Conservation (phyloP, 768 basidiomycete species). For the Daedaleopsis sinensis region DNA sequence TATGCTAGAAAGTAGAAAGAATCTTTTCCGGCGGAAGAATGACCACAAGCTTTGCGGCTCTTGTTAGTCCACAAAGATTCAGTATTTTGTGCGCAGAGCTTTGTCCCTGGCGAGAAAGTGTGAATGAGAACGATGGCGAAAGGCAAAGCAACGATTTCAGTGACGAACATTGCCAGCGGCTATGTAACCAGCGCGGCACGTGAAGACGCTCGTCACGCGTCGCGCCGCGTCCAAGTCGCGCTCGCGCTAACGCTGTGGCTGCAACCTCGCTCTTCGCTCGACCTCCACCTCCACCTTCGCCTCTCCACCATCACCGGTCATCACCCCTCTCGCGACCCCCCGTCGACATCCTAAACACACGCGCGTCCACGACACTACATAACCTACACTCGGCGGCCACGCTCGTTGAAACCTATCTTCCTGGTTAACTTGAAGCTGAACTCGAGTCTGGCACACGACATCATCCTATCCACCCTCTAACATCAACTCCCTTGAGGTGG, state of each 20-base stretch:
- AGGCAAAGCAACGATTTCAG: not conserved
- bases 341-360: not conserved
- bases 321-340: not conserved
- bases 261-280: not conserved
- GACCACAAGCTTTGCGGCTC: too few relatives aligned
- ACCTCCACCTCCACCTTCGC: not conserved
- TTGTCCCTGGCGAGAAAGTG: too few relatives aligned
- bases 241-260: slow-evolving; percentile 10
- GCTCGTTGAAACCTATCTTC: not conserved
- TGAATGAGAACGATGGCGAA: not conserved
- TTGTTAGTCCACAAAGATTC: too few relatives aligned
- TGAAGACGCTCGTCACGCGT: not conserved
- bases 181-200: not conserved
- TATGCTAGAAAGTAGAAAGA: too few relatives aligned
- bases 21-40: too few relatives aligned
- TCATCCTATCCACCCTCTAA: slow-evolving; percentile 1
- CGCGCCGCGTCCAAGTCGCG: not conserved
- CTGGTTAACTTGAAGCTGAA: not conserved
- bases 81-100: too few relatives aligned
- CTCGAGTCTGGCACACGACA: not conserved
- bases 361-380: not conserved
- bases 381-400: not conserved
- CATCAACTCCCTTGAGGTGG: not conserved
- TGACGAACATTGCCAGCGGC: not conserved
- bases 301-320: not conserved